These are phyloP conservation scores for Closterium sp. DNA, from an alignment of 139 green algal species.

Conservation along the genomic window DNA sequence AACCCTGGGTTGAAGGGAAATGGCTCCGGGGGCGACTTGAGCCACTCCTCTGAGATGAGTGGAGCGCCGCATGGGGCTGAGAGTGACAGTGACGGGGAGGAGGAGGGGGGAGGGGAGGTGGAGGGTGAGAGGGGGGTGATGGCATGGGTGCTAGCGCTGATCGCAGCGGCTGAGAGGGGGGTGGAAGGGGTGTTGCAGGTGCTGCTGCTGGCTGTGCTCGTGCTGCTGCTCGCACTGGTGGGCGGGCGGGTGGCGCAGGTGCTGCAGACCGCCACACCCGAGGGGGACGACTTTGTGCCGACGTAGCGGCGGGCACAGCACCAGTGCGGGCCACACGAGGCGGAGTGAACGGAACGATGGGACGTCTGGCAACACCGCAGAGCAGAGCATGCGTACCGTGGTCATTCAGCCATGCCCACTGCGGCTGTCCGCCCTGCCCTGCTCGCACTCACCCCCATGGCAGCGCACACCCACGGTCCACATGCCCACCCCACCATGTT, in stretches of 20 bases:
- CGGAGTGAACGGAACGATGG: too few relatives aligned
- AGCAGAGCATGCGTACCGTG: too few relatives aligned
- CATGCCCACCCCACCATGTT: background rate
- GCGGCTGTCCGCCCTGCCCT: background rate
- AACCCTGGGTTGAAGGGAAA: background rate
- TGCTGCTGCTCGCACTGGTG: background rate
- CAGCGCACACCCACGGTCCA: background rate
- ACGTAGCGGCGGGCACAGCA: too few relatives aligned
- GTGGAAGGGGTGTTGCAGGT: background rate
- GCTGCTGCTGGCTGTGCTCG: background rate
- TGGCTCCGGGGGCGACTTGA: background rate
- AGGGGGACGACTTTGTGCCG: background rate
- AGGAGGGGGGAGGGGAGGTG: background rate
- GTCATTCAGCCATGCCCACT: too few relatives aligned
- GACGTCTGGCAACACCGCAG: too few relatives aligned
- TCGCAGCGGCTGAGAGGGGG: background rate
- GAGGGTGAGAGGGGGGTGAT: background rate
- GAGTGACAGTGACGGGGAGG: background rate
- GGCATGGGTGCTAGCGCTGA: background rate
- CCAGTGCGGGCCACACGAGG: too few relatives aligned
- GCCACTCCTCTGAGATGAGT: too few relatives aligned
- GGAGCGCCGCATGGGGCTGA: too few relatives aligned
- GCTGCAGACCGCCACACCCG: background rate
- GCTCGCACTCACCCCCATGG: background rate
- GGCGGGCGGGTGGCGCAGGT: background rate